These are phyloP conservation scores for Forsythia suspensa DNA, from an alignment of 257 asterid genomes.

Conservation along the genomic window DNA sequence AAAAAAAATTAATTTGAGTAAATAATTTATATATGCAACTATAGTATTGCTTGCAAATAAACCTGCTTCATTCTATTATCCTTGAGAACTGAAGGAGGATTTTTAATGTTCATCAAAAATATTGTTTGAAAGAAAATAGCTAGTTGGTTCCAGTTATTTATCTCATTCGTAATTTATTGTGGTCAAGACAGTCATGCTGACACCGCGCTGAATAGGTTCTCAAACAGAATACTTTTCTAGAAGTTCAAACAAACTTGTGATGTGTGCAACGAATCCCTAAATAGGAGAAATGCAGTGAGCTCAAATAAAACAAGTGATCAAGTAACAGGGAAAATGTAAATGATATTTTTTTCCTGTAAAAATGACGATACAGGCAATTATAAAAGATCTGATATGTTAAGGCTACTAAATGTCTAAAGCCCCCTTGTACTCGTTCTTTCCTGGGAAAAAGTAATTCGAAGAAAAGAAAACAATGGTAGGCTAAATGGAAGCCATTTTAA, in stretches of 20 bases:
- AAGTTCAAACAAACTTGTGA: neutral
- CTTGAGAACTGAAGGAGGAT: neutral
- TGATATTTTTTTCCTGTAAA: neutral
- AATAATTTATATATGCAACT: neutral
- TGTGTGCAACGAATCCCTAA: too few species aligned
- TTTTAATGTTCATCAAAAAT: neutral
- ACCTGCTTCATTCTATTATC: neutral
- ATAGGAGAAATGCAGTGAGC: neutral
- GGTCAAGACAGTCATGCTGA: neutral
- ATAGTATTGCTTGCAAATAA: neutral
- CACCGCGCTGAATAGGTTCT: neutral
- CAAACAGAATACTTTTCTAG: neutral
- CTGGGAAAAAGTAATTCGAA: neutral
- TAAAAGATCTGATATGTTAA: neutral
- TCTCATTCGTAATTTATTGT: neutral
- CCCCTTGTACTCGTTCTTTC: neutral
- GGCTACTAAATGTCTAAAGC: neutral
- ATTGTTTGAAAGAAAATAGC: neutral
- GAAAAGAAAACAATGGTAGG: slow-evolving; percentile 3
- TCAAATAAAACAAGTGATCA: neutral
- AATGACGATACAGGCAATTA: neutral
- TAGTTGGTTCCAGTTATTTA: neutral
- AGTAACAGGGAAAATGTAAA: neutral
- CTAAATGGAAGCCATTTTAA: neutral
- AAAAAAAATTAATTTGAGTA: too few species aligned